phyloP scores from a whole-genome alignment of 2,329 filamentous ascomycete genomes.

The Cytospora paraplurivora region DNA sequence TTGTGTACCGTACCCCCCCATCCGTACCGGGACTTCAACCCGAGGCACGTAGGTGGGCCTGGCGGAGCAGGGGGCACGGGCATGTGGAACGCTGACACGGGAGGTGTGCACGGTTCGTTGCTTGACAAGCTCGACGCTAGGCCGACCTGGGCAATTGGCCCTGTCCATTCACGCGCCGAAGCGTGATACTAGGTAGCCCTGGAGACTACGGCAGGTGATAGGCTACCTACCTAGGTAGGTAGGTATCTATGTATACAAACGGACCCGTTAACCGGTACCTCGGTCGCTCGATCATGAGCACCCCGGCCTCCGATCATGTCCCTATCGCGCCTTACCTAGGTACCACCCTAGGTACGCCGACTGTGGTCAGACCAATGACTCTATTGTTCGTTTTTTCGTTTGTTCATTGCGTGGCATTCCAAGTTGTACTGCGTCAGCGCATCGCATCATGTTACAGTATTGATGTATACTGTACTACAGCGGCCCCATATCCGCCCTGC shows the following conservation, averaged over 20 bases:
- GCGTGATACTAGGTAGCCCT: neutral
- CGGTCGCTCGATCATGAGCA: too few species aligned
- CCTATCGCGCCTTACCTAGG: too few species aligned
- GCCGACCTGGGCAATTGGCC: neutral
- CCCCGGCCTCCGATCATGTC: too few species aligned
- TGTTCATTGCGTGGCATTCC: too few species aligned
- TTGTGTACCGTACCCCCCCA: too few species aligned
- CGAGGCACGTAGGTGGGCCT: neutral
- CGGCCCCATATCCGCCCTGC: neutral
- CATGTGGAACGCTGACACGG: too few species aligned
- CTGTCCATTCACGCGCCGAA: neutral
- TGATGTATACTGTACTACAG: neutral
- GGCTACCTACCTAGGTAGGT: too few species aligned
- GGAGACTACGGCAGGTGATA: too few species aligned
- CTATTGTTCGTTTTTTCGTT: too few species aligned
- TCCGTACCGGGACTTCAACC: neutral
- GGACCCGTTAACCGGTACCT: too few species aligned
- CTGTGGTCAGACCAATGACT: too few species aligned
- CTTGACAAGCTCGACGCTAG: slow-evolving; percentile 1
- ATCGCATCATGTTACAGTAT: neutral
- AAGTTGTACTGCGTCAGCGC: neutral
- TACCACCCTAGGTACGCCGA: too few species aligned
- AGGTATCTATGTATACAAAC: neutral
- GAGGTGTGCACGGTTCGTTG: slow-evolving; percentile 1
- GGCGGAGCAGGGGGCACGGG: neutral